Percentiles rank a stretch among this genome's conserved stretches.
These are phyloP conservation scores for Mortierella sp. DNA, from an alignment of 371 early-diverging fungal species.

Conservation along the genomic window DNA sequence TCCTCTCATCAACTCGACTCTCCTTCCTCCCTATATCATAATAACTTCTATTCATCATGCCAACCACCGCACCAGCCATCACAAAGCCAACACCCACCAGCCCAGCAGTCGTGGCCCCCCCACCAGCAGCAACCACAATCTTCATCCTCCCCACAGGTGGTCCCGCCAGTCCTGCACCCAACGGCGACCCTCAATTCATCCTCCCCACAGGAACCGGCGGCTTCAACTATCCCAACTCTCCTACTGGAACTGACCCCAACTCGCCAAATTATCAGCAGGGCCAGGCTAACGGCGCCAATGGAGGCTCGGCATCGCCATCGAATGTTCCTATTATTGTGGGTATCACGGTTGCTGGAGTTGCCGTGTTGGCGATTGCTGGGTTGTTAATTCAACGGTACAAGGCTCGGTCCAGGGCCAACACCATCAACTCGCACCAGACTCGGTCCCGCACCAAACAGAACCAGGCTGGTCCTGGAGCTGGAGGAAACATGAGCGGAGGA, in stretches of 20 bases:
- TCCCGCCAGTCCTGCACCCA: neutral
- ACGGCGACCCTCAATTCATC: neutral
- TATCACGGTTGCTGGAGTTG: slow-evolving; percentile 39
- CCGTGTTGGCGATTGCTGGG: slow-evolving; percentile 32
- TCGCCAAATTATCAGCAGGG: slow-evolving; percentile 31
- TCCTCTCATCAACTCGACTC: slow-evolving; percentile 6
- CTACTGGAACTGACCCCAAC: slow-evolving; percentile 39
- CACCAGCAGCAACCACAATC: neutral
- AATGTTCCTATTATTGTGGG: slow-evolving; percentile 45
- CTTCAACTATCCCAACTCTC: slow-evolving; percentile 21
- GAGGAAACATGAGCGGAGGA: neutral
- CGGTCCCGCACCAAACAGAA: slow-evolving; percentile 32
- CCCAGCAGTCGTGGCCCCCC: neutral
- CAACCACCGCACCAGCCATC: neutral
- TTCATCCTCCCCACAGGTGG: neutral
- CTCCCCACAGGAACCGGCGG: slow-evolving; percentile 29
- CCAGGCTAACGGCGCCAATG: neutral
- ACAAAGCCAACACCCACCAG: neutral
- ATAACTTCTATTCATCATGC: neutral
- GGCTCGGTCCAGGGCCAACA: slow-evolving; percentile 25
- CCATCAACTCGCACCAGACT: slow-evolving; percentile 45
- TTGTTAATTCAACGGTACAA: slow-evolving; percentile 42
- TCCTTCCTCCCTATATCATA: slow-evolving; percentile 12
- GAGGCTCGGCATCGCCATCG: neutral
- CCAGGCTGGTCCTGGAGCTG: slow-evolving; percentile 8